Evolutionary conservation across 805 yeast species (phyloP).

Genomic region (Ogataea allantospora): DNA sequence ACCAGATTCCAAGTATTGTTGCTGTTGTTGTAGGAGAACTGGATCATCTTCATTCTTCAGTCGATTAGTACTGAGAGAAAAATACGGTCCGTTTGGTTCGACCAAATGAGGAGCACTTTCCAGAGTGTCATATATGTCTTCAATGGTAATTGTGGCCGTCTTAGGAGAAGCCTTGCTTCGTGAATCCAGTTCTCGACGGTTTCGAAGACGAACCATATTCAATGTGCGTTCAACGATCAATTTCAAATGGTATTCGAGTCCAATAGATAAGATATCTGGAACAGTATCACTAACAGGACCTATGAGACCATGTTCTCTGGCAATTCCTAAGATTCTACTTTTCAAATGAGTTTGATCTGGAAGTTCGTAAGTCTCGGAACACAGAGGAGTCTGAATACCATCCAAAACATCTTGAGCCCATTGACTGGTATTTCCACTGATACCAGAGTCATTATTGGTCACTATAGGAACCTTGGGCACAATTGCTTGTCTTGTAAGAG

Average conservation of each 20-base stretch:
- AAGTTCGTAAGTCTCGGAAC: slow-evolving; percentile 73
- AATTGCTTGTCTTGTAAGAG: slow-evolving; percentile 68
- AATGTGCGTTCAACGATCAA: slow-evolving; percentile 70
- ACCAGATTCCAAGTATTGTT: slow-evolving; percentile 8
- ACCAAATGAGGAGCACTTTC: slow-evolving; percentile 63
- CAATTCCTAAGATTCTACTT: slow-evolving; percentile 71
- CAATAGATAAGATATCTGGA: slow-evolving; percentile 74
- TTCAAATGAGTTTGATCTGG: slow-evolving; percentile 76
- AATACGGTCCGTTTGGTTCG: slow-evolving; percentile 64
- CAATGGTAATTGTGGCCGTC: slow-evolving; percentile 51
- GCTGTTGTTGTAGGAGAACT: slow-evolving; percentile 20
- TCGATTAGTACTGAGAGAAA: slow-evolving; percentile 47
- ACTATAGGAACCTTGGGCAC: slow-evolving; percentile 84
- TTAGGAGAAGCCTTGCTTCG: slow-evolving; percentile 15
- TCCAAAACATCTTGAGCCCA: slow-evolving; percentile 93
- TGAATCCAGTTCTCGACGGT: slow-evolving; percentile 30
- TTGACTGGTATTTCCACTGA: slow-evolving; percentile 50
- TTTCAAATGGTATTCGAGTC: slow-evolving; percentile 78
- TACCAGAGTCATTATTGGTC: slow-evolving; percentile 32
- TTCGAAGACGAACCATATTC: slow-evolving; percentile 65
- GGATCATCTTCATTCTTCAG: slow-evolving; percentile 57
- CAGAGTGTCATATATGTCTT: slow-evolving; percentile 65
- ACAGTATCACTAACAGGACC: slow-evolving; percentile 78
- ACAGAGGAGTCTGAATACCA: slow-evolving; percentile 77
- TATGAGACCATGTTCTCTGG: slow-evolving; percentile 85